Conservation (phyloP, 441 rosid genomes). For the Jatropha multifida region DNA sequence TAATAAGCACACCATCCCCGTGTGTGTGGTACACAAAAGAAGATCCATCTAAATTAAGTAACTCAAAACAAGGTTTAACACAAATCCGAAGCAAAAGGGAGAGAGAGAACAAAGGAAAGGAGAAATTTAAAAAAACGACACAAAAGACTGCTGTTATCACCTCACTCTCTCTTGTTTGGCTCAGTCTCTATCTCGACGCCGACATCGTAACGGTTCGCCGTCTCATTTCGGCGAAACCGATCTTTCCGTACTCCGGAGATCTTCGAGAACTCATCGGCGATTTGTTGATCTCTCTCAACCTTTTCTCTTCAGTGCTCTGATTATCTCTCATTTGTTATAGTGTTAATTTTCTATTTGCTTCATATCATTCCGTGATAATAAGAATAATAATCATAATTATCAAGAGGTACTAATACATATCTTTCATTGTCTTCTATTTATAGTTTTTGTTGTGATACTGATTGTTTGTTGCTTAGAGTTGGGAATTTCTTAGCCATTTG, state of each 20-base stretch:
- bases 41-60: conserved; percentile 12
- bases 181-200: conserved; percentile 46
- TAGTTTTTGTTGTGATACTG: not conserved
- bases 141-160: conserved; percentile 12
- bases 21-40: conserved; percentile 1
- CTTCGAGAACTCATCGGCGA: conserved; percentile 9
- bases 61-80: conserved; percentile 7
- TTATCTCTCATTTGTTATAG: conserved; percentile 11
- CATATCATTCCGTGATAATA: not conserved
- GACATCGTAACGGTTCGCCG: conserved; percentile 63
- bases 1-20: not conserved
- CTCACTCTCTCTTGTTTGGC: conserved; percentile 25
- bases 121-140: conserved; percentile 26
- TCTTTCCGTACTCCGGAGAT: conserved; percentile 12
- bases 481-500: not conserved
- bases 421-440: not conserved
- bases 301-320: conserved; percentile 14
- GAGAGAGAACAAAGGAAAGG: not conserved
- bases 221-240: conserved; percentile 33
- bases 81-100: conserved; percentile 16
- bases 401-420: conserved; percentile 6
- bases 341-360: not conserved
- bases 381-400: not conserved
- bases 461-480: not conserved
- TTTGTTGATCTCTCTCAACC: conserved; percentile 20